Conservation (phyloP, 2,329 filamentous ascomycete genomes). For the Paraphaeosphaeria sporulosa region DNA sequence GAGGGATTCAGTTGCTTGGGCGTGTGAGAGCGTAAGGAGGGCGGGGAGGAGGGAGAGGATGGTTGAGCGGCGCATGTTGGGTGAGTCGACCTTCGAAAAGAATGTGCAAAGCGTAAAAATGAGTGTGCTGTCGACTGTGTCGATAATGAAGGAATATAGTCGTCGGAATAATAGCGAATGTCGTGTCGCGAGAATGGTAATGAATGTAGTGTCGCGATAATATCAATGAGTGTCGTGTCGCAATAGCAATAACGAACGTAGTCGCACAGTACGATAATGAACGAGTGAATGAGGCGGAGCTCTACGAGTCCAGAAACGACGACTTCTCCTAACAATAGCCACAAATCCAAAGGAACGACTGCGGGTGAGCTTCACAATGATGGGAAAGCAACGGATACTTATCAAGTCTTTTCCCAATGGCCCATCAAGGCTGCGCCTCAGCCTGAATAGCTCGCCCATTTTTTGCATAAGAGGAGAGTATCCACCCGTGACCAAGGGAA, state of each 20-base stretch:
- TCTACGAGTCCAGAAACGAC: conserved; percentile 6
- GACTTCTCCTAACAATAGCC: neutral
- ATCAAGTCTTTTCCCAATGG: neutral
- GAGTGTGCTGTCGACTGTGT: neutral
- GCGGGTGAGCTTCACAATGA: neutral
- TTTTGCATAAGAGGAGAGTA: conserved; percentile 8
- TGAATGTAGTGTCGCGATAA: neutral
- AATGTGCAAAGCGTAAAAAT: neutral
- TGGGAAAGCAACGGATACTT: neutral
- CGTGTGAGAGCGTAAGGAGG: conserved; percentile 6
- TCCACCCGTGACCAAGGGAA: neutral
- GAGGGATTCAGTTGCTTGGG: conserved; percentile 21
- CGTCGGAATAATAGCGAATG: neutral
- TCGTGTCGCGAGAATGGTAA: neutral
- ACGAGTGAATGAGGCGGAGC: neutral
- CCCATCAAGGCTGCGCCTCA: neutral
- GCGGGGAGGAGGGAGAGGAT: conserved; percentile 11
- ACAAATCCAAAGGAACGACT: neutral
- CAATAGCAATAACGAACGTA: neutral
- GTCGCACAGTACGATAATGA: neutral
- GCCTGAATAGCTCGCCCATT: conserved; percentile 3
- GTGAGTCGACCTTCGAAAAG: neutral
- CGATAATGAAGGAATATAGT: neutral
- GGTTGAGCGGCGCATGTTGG: conserved; percentile 11
- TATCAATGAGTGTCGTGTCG: neutral